phyloP scores from a whole-genome alignment of 805 yeast species.

The Kodamaea kaohsiungensis region DNA sequence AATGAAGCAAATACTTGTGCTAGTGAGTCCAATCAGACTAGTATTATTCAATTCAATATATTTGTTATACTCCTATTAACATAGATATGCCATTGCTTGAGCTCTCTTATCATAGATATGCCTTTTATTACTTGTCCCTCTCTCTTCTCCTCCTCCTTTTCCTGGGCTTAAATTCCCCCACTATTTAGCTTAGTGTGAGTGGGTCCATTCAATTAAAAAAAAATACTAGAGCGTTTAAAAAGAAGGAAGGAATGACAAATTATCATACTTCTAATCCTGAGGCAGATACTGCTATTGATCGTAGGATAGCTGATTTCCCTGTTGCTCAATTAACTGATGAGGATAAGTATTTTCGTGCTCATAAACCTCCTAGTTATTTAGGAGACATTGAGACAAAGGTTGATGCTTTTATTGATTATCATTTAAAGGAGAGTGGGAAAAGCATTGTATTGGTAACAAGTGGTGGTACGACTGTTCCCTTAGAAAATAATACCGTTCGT shows the following conservation, averaged over 20 bases:
- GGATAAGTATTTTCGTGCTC: conserved; percentile 69
- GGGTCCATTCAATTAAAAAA: not conserved
- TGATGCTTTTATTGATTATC: conserved; percentile 59
- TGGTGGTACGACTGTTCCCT: conserved; percentile 98
- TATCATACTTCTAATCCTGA: conserved; percentile 67
- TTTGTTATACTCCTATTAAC: too few species aligned
- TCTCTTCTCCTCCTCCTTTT: too few species aligned
- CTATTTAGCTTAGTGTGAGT: not conserved
- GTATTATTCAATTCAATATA: too few species aligned
- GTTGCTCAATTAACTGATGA: conserved; percentile 75
- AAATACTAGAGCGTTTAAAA: not conserved
- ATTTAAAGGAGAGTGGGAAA: conserved; percentile 40
- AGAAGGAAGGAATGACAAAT: not conserved
- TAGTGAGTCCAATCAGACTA: too few species aligned
- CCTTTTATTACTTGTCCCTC: too few species aligned
- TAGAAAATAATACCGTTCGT: conserved; percentile 94
- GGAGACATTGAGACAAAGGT: conserved; percentile 60
- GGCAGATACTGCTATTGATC: conserved; percentile 72
- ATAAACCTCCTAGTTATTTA: conserved; percentile 73
- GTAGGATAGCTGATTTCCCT: conserved; percentile 72
- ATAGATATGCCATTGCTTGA: too few species aligned
- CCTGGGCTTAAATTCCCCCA: too few species aligned
- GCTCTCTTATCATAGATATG: too few species aligned
- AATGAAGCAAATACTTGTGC: too few species aligned
- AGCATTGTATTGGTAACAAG: conserved; percentile 83